Evolutionary conservation across 2,329 filamentous ascomycete genomes (phyloP).

Genomic region (Exophiala sp.): DNA sequence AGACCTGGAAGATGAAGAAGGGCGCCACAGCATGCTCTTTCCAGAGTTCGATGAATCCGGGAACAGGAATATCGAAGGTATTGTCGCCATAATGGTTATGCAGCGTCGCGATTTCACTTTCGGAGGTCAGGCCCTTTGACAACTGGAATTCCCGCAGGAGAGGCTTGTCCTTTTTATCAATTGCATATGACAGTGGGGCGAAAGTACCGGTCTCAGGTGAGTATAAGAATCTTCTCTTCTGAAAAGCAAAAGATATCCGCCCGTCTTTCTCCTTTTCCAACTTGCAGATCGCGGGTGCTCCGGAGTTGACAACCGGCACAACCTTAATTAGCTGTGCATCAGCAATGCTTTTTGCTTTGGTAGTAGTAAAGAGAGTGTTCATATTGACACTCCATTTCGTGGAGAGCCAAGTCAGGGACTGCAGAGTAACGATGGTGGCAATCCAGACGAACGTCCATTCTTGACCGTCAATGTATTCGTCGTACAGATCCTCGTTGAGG

Average conservation of each 20-base stretch:
- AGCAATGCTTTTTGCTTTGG: constrained; percentile 60
- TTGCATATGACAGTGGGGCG: constrained; percentile 70
- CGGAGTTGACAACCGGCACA: constrained; percentile 81
- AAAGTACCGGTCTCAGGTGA: constrained; percentile 67
- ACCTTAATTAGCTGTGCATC: constrained; percentile 87
- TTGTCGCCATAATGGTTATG: constrained; percentile 94
- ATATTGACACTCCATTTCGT: constrained; percentile 97
- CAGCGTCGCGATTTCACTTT: constrained; percentile 69
- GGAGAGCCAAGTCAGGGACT: constrained; percentile 86
- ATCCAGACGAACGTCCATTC: constrained; percentile 98
- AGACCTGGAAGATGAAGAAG: constrained; percentile 98
- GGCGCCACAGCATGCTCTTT: constrained; percentile 97
- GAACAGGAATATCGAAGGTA: constrained; percentile 95
- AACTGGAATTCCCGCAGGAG: constrained; percentile 70
- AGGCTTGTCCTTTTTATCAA: constrained; percentile 82
- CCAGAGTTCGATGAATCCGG: constrained; percentile 91
- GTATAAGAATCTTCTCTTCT: constrained; percentile 95
- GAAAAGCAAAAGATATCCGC: constrained; percentile 86
- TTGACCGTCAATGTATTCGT: constrained; percentile 82
- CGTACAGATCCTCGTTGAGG: constrained; percentile 74
- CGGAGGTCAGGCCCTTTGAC: constrained; percentile 66
- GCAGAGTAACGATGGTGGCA: constrained; percentile 77
- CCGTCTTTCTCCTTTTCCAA: constrained; percentile 69
- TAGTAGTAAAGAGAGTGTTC: constrained; percentile 73
- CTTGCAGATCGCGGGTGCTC: constrained; percentile 77